Evolutionary conservation across 805 yeast genomes (phyloP), one percentile per base, ranked within the genome.

Genomic region (Limtongozyma cylindracea): DNA sequence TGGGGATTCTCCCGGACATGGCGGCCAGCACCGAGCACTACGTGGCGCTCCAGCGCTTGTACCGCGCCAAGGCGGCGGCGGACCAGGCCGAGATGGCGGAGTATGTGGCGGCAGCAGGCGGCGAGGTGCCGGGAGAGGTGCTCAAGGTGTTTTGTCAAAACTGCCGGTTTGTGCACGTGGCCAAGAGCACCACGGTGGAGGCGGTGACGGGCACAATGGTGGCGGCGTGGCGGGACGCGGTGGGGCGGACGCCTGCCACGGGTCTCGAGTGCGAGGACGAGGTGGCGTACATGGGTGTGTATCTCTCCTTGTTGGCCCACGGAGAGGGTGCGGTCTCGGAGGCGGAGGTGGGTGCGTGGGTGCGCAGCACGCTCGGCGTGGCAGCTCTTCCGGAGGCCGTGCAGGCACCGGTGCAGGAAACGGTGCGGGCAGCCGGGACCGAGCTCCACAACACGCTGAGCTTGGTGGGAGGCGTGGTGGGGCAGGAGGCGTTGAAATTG

Each of bases 1-100:
- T 69, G 3, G 93, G 91, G 0, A 56, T 47, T 1, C 37, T 82
- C 5, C 92, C 93, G 0, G 96, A 82, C 38, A 84, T 84, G 94
- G 71, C 74, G 11, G 61, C 92, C 0, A 63, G 66, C 28, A 69
- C 93, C 0, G 40, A 43, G 6, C 49, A 49, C 24, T 84, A 73
- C 38, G 49, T 70, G 3, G 39, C 34, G 6, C 41, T 84, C 17
- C 72, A 67, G 37, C 34, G 34, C 0, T 31, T 77, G 3, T 84
- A 76, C 35, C 39, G 53, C 10, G 43, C 37, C 1, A 70, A 69
- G 33, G 67, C 73, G 2, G 25, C 31, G 7, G 21, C 26, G 2
- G 92, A 80, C 38, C 38, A 45, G 20, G n/a, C 24, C 2, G 43
- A 47, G 10, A 49, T 56, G 1, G 14, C 21, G 0, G 29, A 33